phyloP scores from a whole-genome alignment of 225 moss, liverwort and hornwort species.

The Pseudoscleropodium purum region DNA sequence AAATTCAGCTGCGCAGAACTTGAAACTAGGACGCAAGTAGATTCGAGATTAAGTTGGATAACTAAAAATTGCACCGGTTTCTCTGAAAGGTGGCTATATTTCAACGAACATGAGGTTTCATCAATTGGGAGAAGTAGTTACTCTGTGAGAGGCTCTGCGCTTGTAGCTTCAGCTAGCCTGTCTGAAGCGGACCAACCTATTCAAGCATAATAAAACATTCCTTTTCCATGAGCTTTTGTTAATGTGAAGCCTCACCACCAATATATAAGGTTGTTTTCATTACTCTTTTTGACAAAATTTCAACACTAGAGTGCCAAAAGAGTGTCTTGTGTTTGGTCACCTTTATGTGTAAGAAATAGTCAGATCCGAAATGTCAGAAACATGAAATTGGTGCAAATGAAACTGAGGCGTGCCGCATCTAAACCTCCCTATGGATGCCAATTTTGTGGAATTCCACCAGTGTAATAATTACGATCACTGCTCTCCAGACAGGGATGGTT shows the following conservation, averaged over 20 bases:
- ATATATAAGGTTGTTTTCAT: neutral
- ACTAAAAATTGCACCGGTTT: neutral
- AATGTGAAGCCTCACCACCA: neutral
- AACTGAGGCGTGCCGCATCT: neutral
- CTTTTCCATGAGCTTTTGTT: neutral
- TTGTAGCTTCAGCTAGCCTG: neutral
- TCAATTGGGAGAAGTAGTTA: neutral
- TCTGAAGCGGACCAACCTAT: neutral
- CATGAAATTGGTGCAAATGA: neutral
- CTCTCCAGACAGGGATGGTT: neutral
- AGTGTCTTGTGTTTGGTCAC: neutral
- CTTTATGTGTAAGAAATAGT: neutral
- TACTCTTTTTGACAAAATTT: neutral
- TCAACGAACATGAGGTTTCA: too few relatives aligned
- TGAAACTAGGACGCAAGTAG: neutral
- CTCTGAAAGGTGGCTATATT: neutral
- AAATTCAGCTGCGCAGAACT: neutral
- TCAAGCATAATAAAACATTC: neutral
- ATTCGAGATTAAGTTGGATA: neutral
- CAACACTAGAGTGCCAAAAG: accelerated
- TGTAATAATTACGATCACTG: too few relatives aligned
- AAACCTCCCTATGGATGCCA: too few relatives aligned
- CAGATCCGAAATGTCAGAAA: neutral
- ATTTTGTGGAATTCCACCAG: neutral
- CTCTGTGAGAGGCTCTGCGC: neutral